Conservation (phyloP, 208 protist species). For the Naegleria lovaniensis region DNA sequence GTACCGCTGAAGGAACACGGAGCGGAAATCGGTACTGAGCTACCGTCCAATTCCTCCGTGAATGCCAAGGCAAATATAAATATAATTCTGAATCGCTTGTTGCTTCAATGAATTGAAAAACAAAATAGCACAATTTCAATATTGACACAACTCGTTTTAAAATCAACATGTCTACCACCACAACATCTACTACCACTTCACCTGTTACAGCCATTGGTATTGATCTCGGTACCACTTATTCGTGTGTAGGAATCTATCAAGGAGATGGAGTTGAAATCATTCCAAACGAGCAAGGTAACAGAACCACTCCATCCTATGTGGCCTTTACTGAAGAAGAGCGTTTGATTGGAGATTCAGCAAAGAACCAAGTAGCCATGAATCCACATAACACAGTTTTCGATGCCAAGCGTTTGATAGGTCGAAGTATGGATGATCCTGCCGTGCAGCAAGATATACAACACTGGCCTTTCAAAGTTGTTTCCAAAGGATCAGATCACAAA, state of each 20-base stretch:
- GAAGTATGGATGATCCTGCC: slow-evolving; percentile 54
- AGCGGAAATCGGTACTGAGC: too few relatives aligned
- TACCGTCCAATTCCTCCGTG: too few relatives aligned
- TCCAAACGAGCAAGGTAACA: slow-evolving; percentile 84
- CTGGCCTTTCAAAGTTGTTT: slow-evolving; percentile 74
- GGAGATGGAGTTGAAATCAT: slow-evolving; percentile 77
- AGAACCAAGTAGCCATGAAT: slow-evolving; percentile 70
- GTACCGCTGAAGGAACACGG: too few relatives aligned
- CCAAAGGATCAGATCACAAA: slow-evolving; percentile 43
- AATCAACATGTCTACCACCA: not conserved
- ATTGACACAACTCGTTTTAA: too few relatives aligned
- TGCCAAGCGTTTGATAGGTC: slow-evolving; percentile 73
- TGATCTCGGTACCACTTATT: slow-evolving; percentile 71
- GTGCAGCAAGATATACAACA: slow-evolving; percentile 69
- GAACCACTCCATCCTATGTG: slow-evolving; percentile 86
- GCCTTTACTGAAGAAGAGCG: slow-evolving; percentile 78
- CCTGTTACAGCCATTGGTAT: slow-evolving; percentile 50
- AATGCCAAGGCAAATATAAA: too few relatives aligned
- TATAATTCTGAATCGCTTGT: too few relatives aligned
- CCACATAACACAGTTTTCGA: slow-evolving; percentile 71
- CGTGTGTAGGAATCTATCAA: slow-evolving; percentile 72
- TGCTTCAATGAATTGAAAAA: too few relatives aligned
- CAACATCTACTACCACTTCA: not conserved
- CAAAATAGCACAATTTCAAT: too few relatives aligned
- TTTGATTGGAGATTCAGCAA: slow-evolving; percentile 76